A percentile compares a stretch with the other conserved stretches of the same genome.
phyloP scores from a whole-genome alignment of 2,329 filamentous ascomycete species.

The Nemania abortiva region DNA sequence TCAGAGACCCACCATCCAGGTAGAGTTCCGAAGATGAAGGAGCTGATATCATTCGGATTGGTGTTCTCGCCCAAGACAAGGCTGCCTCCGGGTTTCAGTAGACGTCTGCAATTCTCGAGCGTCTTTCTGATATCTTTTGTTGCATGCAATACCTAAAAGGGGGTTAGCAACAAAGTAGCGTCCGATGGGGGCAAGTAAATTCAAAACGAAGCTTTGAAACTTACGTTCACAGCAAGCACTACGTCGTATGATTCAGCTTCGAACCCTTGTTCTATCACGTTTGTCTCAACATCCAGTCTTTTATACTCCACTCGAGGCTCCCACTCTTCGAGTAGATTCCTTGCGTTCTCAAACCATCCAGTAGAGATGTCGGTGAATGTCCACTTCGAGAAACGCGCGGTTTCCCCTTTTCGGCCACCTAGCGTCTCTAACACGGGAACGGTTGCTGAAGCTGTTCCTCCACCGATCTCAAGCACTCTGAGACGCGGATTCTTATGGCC shows the following conservation, averaged over 20 bases:
- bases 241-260: slow-evolving; percentile 17
- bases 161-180: neutral
- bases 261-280: slow-evolving; percentile 17
- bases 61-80: slow-evolving; percentile 19
- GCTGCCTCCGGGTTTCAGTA: slow-evolving; percentile 10
- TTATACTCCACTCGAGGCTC: slow-evolving; percentile 12
- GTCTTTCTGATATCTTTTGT: slow-evolving; percentile 18
- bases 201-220: neutral
- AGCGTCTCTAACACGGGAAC: slow-evolving; percentile 12
- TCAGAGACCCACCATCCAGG: slow-evolving; percentile 27
- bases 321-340: slow-evolving; percentile 3
- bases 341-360: slow-evolving; percentile 16
- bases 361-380: slow-evolving; percentile 20
- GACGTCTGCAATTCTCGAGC: slow-evolving; percentile 20
- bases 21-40: slow-evolving; percentile 21
- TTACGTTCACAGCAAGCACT: slow-evolving; percentile 22
- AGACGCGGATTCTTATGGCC: slow-evolving; percentile 24
- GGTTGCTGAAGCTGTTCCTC: slow-evolving; percentile 19
- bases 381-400: slow-evolving; percentile 14
- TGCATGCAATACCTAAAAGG: slow-evolving; percentile 14
- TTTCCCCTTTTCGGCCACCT: slow-evolving; percentile 8
- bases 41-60: slow-evolving; percentile 24
- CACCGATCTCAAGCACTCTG: slow-evolving; percentile 22
- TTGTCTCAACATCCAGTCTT: slow-evolving; percentile 16
- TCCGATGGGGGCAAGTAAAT: neutral